phyloP scores from a whole-genome alignment of 2,329 filamentous ascomycete species.

The Fusarium chuoi region DNA sequence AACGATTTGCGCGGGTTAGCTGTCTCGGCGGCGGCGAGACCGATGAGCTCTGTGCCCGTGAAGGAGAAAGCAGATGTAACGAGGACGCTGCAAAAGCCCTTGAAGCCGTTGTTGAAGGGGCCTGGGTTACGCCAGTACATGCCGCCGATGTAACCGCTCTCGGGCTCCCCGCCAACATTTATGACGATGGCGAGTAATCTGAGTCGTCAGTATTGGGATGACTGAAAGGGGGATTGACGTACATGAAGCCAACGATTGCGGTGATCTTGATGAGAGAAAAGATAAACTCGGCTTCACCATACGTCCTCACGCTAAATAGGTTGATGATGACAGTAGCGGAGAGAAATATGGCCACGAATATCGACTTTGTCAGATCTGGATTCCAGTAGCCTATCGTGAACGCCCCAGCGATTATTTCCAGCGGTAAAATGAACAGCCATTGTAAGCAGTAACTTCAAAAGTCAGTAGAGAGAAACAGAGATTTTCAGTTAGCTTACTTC shows the following conservation, averaged over 20 bases:
- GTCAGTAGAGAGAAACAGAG: neutral
- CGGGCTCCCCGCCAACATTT: slow-evolving; percentile 81
- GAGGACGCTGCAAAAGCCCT: slow-evolving; percentile 80
- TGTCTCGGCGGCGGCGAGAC: slow-evolving; percentile 80
- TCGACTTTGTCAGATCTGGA: slow-evolving; percentile 68
- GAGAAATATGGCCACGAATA: slow-evolving; percentile 87
- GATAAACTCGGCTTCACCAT: slow-evolving; percentile 89
- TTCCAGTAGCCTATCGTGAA: slow-evolving; percentile 88
- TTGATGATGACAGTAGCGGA: slow-evolving; percentile 82
- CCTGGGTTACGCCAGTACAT: slow-evolving; percentile 81
- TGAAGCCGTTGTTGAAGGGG: slow-evolving; percentile 84
- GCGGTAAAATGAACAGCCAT: slow-evolving; percentile 84
- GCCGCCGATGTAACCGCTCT: slow-evolving; percentile 82
- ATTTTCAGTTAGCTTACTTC: slow-evolving; percentile 68
- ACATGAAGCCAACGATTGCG: slow-evolving; percentile 90
- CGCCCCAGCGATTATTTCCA: slow-evolving; percentile 88
- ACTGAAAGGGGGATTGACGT: slow-evolving; percentile 52
- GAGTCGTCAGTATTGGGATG: neutral
- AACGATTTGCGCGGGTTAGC: slow-evolving; percentile 82
- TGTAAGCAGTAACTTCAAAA: slow-evolving; percentile 78
- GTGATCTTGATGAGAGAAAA: slow-evolving; percentile 88
- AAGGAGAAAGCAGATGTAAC: slow-evolving; percentile 82
- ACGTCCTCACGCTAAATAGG: slow-evolving; percentile 86
- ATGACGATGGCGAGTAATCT: slow-evolving; percentile 87
- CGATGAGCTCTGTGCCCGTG: slow-evolving; percentile 79